Evolutionary conservation across 495 filamentous ascomycete species (phyloP).

Genomic region (Daldinia vernicosa): DNA sequence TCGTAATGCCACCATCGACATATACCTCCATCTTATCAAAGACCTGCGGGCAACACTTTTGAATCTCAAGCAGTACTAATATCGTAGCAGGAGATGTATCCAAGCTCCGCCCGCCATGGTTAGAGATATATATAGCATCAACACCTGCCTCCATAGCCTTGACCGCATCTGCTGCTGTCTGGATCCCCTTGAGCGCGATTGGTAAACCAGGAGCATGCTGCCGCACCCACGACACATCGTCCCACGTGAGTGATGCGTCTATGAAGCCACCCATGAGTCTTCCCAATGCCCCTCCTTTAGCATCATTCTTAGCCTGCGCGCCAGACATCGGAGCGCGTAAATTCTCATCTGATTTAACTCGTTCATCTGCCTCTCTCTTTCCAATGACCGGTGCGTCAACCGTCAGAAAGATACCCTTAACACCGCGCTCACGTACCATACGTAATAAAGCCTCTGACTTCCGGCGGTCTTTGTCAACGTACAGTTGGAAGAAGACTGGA

Average conservation of each 20-base stretch:
- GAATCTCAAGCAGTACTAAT: slow-evolving; percentile 70
- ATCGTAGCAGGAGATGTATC: slow-evolving; percentile 71
- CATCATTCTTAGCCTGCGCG: slow-evolving; percentile 67
- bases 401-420: slow-evolving; percentile 73
- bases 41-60: slow-evolving; percentile 65
- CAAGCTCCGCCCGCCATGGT: slow-evolving; percentile 75
- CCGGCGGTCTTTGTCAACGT: slow-evolving; percentile 76
- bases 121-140: slow-evolving; percentile 69
- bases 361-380: slow-evolving; percentile 70
- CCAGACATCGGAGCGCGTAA: slow-evolving; percentile 67
- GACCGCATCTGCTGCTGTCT: slow-evolving; percentile 67
- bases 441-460: slow-evolving; percentile 73
- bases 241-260: slow-evolving; percentile 79
- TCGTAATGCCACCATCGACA: slow-evolving; percentile 71
- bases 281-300: slow-evolving; percentile 74
- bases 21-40: slow-evolving; percentile 70
- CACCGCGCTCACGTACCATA: slow-evolving; percentile 63
- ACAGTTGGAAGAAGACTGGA: slow-evolving; percentile 80
- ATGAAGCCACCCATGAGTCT: slow-evolving; percentile 77
- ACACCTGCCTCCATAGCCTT: slow-evolving; percentile 63
- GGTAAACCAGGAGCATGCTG: slow-evolving; percentile 54
- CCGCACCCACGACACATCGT: slow-evolving; percentile 67
- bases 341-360: slow-evolving; percentile 63
- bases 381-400: slow-evolving; percentile 72
- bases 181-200: slow-evolving; percentile 72